Evolutionary conservation across 768 basidiomycete species (phyloP).

Genomic region (Suillus discolor): DNA sequence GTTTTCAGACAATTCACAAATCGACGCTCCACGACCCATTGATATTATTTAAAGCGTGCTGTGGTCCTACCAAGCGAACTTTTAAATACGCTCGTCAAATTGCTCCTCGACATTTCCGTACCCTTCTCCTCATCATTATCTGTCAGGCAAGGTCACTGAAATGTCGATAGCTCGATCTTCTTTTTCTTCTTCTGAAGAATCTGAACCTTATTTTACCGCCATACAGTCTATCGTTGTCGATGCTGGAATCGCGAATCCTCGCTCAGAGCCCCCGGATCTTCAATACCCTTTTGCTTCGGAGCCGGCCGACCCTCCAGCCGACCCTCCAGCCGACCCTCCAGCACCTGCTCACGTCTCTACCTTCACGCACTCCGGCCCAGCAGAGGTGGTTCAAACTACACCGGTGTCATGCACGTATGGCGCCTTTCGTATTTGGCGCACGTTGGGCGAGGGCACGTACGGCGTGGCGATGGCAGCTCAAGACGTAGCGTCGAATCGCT

Average conservation of each 20-base stretch:
- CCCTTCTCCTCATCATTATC: not conserved
- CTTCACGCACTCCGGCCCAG: not conserved
- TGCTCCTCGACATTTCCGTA: not conserved
- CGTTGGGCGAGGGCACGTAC: slow-evolving; percentile 24
- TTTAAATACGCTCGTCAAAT: not conserved
- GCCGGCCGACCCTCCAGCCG: not conserved
- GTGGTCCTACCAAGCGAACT: not conserved
- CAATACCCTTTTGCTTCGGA: not conserved
- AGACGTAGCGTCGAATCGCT: slow-evolving; percentile 29
- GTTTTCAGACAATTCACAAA: not conserved
- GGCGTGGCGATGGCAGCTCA: slow-evolving; percentile 26
- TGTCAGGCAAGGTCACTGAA: slow-evolving; percentile 13
- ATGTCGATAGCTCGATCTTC: slow-evolving; percentile 6
- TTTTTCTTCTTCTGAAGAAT: slow-evolving; percentile 1
- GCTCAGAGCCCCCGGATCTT: not conserved
- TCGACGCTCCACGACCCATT: slow-evolving; percentile 12
- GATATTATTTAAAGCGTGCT: not conserved
- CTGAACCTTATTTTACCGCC: not conserved
- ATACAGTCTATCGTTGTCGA: not conserved
- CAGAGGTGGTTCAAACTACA: not conserved
- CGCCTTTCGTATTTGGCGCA: slow-evolving; percentile 25
- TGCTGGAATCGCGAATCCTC: not conserved
- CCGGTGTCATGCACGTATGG: slow-evolving; percentile 12
- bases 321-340: not conserved
- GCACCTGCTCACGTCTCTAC: not conserved